phyloP scores from a whole-genome alignment of 352 stramenopile genomes.

The Plasmopara halstedii region DNA sequence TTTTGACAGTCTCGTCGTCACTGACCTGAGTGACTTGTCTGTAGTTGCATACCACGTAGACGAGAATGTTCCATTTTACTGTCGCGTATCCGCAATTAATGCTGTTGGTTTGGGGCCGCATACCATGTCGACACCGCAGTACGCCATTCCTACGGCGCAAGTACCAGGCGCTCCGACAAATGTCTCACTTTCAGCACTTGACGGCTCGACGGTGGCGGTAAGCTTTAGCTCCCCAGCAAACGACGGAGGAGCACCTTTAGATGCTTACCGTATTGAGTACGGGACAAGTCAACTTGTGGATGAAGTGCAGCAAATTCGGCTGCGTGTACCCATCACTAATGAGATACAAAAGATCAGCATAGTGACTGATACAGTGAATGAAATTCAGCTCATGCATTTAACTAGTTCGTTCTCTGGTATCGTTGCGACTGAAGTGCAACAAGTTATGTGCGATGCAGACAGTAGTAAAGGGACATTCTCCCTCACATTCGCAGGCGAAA shows the following conservation, averaged over 20 bases:
- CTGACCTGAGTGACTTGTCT: slow-evolving; percentile 80
- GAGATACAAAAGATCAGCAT: slow-evolving; percentile 74
- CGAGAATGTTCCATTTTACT: slow-evolving; percentile 93
- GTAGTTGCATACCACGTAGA: slow-evolving; percentile 82
- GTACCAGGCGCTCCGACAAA: slow-evolving; percentile 54
- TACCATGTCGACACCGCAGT: slow-evolving; percentile 75
- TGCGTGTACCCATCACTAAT: slow-evolving; percentile 57
- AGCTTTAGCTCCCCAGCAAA: slow-evolving; percentile 64
- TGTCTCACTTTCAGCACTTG: slow-evolving; percentile 71
- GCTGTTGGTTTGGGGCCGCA: slow-evolving; percentile 57
- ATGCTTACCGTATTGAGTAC: slow-evolving; percentile 90
- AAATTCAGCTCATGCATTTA: slow-evolving; percentile 88
- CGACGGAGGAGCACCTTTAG: slow-evolving; percentile 79
- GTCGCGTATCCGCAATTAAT: slow-evolving; percentile 91
- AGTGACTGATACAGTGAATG: slow-evolving; percentile 44
- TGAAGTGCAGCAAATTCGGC: slow-evolving; percentile 64
- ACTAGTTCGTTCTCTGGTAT: slow-evolving; percentile 67
- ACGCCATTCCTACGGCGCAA: slow-evolving; percentile 81
- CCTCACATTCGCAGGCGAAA: slow-evolving; percentile 79
- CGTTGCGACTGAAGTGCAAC: slow-evolving; percentile 75
- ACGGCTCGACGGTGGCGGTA: slow-evolving; percentile 84
- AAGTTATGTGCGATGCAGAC: slow-evolving; percentile 87
- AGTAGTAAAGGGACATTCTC: slow-evolving; percentile 79
- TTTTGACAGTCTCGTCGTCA: slow-evolving; percentile 83
- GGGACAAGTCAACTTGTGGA: slow-evolving; percentile 71